A percentile compares a stretch with the other conserved stretches of the same genome.
Evolutionary conservation across 1,284 basidiomycete species (phyloP).

Genomic region (Clitocybe nebularis): DNA sequence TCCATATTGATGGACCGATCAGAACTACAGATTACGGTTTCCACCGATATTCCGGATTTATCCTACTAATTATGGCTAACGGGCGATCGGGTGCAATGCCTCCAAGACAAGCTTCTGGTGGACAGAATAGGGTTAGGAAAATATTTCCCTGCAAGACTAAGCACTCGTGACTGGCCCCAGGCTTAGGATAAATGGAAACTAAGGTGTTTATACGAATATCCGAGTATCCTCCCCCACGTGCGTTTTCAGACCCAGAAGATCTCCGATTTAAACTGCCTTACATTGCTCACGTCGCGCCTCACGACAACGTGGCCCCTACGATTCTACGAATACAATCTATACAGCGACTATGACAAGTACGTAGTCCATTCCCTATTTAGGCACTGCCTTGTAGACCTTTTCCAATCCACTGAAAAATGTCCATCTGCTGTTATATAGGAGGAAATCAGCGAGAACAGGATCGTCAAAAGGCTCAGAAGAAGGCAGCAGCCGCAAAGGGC

Average conservation of each 20-base stretch:
- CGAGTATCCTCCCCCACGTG: constrained; percentile 5
- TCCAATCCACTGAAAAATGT: constrained; percentile 19
- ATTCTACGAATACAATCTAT: too few species aligned
- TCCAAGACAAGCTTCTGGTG: too few species aligned
- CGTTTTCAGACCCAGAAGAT: constrained; percentile 17
- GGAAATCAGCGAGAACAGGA: constrained; percentile 79
- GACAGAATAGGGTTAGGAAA: too few species aligned
- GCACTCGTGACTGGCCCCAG: too few species aligned
- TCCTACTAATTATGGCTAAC: constrained; percentile 4
- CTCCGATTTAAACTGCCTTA: constrained; percentile 17
- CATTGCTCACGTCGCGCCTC: constrained; percentile 8
- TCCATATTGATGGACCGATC: constrained; percentile 14
- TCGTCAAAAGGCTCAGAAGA: constrained; percentile 71
- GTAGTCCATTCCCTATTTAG: constrained; percentile 21
- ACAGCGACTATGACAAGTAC: constrained; percentile 52
- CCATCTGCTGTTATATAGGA: constrained; percentile 38
- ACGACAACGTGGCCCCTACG: constrained; percentile 14
- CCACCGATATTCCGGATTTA: constrained; percentile 9
- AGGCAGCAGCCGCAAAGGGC: constrained; percentile 46
- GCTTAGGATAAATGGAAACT: too few species aligned
- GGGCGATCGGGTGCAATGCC: background rate
- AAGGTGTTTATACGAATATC: background rate
- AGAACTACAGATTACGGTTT: constrained; percentile 10
- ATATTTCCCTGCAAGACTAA: background rate
- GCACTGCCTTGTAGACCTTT: constrained; percentile 7